These are phyloP conservation scores for Pelargonium cotyledonis DNA, from an alignment of 441 rosid genomes.

Conservation along the genomic window DNA sequence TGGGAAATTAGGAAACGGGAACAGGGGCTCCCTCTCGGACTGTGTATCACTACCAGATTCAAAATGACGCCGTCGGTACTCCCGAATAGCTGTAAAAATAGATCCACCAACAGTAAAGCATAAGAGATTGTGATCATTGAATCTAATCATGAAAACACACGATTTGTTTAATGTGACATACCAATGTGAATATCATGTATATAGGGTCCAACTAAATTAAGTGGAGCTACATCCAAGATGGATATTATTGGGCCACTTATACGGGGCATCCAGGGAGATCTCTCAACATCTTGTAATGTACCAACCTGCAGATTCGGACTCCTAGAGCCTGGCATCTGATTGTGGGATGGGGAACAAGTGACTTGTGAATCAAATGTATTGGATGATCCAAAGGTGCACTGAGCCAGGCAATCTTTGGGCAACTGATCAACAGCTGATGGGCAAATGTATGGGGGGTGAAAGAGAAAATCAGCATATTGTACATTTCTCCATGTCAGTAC, in stretches of 20 bases:
- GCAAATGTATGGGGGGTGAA: conserved; percentile 36
- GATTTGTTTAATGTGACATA: conserved; percentile 28
- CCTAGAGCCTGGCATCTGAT: conserved; percentile 27
- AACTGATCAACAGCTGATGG: conserved; percentile 42
- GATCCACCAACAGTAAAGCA: conserved; percentile 7
- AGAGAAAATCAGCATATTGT: conserved; percentile 48
- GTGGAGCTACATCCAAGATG: conserved; percentile 58
- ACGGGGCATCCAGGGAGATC: conserved; percentile 42
- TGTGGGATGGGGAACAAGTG: conserved; percentile 19
- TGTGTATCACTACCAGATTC: conserved; percentile 47
- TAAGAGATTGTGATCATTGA: neutral
- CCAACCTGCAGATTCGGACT: conserved; percentile 19
- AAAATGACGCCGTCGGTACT: conserved; percentile 48
- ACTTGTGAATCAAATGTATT: conserved; percentile 20
- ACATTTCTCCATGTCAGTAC: conserved; percentile 38
- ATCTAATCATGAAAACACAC: conserved; percentile 1
- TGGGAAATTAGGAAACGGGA: conserved; percentile 41
- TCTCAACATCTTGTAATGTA: conserved; percentile 25
- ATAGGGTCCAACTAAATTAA: conserved; percentile 53
- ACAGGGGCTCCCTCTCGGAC: conserved; percentile 66
- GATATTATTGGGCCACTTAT: conserved; percentile 42
- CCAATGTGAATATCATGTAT: conserved; percentile 59
- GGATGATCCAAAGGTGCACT: conserved; percentile 23
- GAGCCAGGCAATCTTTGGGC: conserved; percentile 21
- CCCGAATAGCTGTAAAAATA: conserved; percentile 55